Conservation (phyloP, 2,329 filamentous ascomycete species). For the Verticillium zaregamsianum region DNA sequence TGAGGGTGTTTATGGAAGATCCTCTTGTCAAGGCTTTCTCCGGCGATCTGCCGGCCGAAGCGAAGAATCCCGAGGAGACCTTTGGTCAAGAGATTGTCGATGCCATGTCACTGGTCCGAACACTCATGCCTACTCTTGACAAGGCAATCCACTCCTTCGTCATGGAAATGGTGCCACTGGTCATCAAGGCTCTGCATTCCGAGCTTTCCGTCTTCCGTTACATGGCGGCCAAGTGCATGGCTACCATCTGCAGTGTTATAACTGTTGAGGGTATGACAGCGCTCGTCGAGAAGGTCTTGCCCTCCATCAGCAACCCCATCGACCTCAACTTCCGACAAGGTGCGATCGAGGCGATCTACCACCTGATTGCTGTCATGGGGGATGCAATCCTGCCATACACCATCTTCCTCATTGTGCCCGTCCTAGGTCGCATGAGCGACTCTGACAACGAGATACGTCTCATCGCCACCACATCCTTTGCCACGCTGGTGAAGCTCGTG, state of each 20-base stretch:
- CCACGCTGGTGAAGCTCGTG: slow-evolving; percentile 93
- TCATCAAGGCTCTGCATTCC: slow-evolving; percentile 84
- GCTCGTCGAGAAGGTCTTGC: slow-evolving; percentile 86
- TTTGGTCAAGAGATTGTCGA: slow-evolving; percentile 93
- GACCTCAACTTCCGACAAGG: slow-evolving; percentile 89
- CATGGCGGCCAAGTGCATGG: slow-evolving; percentile 94
- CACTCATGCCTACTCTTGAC: slow-evolving; percentile 87
- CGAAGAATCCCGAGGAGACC: slow-evolving; percentile 66
- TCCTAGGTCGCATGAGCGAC: slow-evolving; percentile 96
- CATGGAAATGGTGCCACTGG: slow-evolving; percentile 75
- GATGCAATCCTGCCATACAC: slow-evolving; percentile 94
- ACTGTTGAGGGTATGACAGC: slow-evolving; percentile 94
- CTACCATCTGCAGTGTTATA: slow-evolving; percentile 95
- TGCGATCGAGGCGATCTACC: slow-evolving; percentile 91
- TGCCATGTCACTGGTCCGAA: slow-evolving; percentile 86
- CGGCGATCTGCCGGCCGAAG: slow-evolving; percentile 65
- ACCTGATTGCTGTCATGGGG: slow-evolving; percentile 97
- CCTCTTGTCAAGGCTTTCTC: slow-evolving; percentile 74
- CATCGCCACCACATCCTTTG: slow-evolving; percentile 94
- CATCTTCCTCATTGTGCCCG: slow-evolving; percentile 96
- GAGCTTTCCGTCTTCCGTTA: slow-evolving; percentile 90
- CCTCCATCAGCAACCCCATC: slow-evolving; percentile 84
- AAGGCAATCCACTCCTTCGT: slow-evolving; percentile 72
- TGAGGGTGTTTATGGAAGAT: slow-evolving; percentile 75
- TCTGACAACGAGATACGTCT: slow-evolving; percentile 93